Percentiles rank a stretch among this genome's conserved stretches.
These are phyloP conservation scores for Massospora cicadina DNA, from an alignment of 371 early-diverging fungal genomes.

Conservation along the genomic window DNA sequence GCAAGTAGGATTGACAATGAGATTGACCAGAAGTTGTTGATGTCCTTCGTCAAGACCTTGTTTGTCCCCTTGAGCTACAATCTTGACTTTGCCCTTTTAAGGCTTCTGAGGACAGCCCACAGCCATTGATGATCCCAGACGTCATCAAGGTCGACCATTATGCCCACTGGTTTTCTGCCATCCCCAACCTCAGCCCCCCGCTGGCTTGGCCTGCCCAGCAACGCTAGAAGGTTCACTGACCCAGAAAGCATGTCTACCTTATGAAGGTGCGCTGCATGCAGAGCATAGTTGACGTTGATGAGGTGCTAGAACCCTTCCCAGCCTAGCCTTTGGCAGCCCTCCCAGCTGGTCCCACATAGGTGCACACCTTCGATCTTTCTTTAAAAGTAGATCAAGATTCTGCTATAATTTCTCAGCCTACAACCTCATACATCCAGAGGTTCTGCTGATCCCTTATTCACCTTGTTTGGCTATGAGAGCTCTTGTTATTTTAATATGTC, in stretches of 20 bases:
- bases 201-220: conserved; percentile 90
- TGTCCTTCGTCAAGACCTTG: conserved; percentile 70
- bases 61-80: conserved; percentile 73
- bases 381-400: conserved; percentile 30
- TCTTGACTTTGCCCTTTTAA: conserved; percentile 51
- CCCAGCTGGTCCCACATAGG: conserved; percentile 47
- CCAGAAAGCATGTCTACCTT: conserved; percentile 48
- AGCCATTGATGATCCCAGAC: conserved; percentile 56
- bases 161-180: conserved; percentile 62
- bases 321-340: conserved; percentile 14
- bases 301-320: conserved; percentile 31
- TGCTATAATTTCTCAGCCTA: conserved; percentile 32
- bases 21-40: conserved; percentile 71
- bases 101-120: conserved; percentile 20
- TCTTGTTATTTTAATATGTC: too few species aligned
- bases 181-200: conserved; percentile 89
- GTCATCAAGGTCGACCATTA: conserved; percentile 77
- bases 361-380: conserved; percentile 39
- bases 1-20: conserved; percentile 93
- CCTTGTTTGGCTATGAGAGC: conserved; percentile 72
- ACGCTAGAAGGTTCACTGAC: conserved; percentile 75
- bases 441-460: conserved; percentile 48
- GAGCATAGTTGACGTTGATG: conserved; percentile 64
- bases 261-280: conserved; percentile 71
- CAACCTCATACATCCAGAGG: conserved; percentile 23